Evolutionary conservation across 805 yeast species (phyloP).

Genomic region (Lachancea fermentati): DNA sequence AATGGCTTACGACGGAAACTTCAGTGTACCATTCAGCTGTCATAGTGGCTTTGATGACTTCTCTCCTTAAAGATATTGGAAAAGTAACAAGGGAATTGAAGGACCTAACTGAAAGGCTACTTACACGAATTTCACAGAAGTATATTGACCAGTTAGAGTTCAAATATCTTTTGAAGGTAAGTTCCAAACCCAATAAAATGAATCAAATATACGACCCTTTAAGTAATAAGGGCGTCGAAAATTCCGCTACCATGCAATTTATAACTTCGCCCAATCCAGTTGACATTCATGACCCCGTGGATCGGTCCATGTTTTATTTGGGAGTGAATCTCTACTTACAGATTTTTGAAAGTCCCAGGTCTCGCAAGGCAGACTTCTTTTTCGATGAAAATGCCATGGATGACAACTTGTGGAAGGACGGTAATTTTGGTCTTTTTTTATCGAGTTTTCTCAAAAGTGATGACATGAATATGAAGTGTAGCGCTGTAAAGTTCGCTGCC

Average conservation of each 20-base stretch:
- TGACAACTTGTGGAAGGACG: slow-evolving; percentile 12
- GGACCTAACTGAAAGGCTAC: slow-evolving; percentile 10
- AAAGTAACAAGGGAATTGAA: slow-evolving; percentile 3
- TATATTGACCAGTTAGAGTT: slow-evolving; percentile 17
- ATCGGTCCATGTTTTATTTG: slow-evolving; percentile 14
- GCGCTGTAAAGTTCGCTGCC: slow-evolving; percentile 18
- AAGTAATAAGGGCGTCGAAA: slow-evolving; percentile 15
- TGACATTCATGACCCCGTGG: slow-evolving; percentile 17
- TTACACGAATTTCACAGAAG: slow-evolving; percentile 14
- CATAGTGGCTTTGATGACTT: slow-evolving; percentile 15
- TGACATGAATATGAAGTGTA: slow-evolving; percentile 19
- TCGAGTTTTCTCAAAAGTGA: slow-evolving; percentile 22
- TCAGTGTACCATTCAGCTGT: slow-evolving; percentile 2
- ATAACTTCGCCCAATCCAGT: slow-evolving; percentile 23
- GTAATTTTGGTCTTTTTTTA: slow-evolving; percentile 16
- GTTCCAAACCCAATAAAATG: slow-evolving; percentile 1
- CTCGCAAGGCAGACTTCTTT: not conserved
- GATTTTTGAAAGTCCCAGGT: not conserved
- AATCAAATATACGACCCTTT: slow-evolving; percentile 13
- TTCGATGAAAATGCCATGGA: not conserved
- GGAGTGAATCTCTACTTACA: slow-evolving; percentile 15
- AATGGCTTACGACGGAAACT: not conserved
- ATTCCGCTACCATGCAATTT: not conserved
- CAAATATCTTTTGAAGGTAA: slow-evolving; percentile 15
- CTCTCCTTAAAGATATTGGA: slow-evolving; percentile 9